Percentiles rank a stretch among this genome's conserved stretches.
Conservation (phyloP, 2,329 filamentous ascomycete species). For the Aspergillus latus region DNA sequence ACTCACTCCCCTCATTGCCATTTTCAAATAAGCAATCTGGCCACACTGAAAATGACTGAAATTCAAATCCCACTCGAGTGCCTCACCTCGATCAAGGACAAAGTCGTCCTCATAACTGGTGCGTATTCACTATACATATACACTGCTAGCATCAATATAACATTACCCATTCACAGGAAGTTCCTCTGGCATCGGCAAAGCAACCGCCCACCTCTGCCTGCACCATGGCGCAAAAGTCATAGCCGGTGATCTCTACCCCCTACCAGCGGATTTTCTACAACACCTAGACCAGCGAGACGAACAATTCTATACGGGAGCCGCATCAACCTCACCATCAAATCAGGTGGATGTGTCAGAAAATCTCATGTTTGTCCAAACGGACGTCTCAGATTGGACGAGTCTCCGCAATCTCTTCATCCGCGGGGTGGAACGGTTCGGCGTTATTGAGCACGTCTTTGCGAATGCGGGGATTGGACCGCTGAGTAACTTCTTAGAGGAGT, state of each 20-base stretch:
- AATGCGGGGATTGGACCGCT: slow-evolving; percentile 58
- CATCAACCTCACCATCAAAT: slow-evolving; percentile 49
- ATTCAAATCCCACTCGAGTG: slow-evolving; percentile 10
- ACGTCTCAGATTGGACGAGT: slow-evolving; percentile 54
- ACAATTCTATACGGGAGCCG: not conserved
- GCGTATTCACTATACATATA: slow-evolving; percentile 12
- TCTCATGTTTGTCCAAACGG: slow-evolving; percentile 46
- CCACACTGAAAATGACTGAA: slow-evolving; percentile 6
- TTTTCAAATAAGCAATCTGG: not conserved
- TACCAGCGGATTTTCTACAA: not conserved
- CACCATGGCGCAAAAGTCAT: slow-evolving; percentile 56
- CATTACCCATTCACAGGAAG: slow-evolving; percentile 46
- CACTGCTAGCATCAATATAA: no score
- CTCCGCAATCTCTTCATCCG: slow-evolving; percentile 54
- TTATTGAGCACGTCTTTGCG: slow-evolving; percentile 51
- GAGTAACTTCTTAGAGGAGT: slow-evolving; percentile 48
- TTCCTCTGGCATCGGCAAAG: slow-evolving; percentile 61
- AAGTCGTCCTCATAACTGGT: slow-evolving; percentile 57
- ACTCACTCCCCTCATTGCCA: not conserved
- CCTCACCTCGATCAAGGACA: slow-evolving; percentile 42
- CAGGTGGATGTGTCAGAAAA: slow-evolving; percentile 23
- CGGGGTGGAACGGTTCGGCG: slow-evolving; percentile 44
- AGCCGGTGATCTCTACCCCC: slow-evolving; percentile 51
- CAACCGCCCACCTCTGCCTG: slow-evolving; percentile 55
- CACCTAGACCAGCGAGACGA: no score